These are phyloP conservation scores for Nakaseomyces glabratus DNA, from an alignment of 1,139 yeast genomes.

Conservation along the genomic window DNA sequence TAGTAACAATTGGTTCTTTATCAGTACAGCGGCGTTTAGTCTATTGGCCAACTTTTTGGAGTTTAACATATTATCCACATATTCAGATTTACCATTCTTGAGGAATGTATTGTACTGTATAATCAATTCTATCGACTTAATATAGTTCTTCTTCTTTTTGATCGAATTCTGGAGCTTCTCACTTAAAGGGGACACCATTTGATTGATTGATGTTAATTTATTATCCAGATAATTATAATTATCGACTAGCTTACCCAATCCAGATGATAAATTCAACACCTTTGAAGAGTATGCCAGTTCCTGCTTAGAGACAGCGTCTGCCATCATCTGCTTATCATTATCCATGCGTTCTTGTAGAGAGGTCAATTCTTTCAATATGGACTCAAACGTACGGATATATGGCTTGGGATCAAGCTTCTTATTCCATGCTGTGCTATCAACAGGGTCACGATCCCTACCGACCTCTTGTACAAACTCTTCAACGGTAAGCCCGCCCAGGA, in stretches of 20 bases:
- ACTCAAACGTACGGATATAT: slow-evolving; percentile 85
- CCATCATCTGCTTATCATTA: slow-evolving; percentile 40
- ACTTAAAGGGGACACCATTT: slow-evolving; percentile 66
- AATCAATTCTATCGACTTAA: slow-evolving; percentile 64
- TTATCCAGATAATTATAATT: slow-evolving; percentile 52
- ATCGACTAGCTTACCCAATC: slow-evolving; percentile 34
- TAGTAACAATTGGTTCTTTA: slow-evolving; percentile 54
- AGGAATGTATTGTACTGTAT: slow-evolving; percentile 71
- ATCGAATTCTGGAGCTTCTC: slow-evolving; percentile 65
- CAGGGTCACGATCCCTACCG: slow-evolving; percentile 42
- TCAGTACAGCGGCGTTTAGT: slow-evolving; percentile 59
- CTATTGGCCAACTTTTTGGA: slow-evolving; percentile 34
- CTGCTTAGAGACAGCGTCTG: slow-evolving; percentile 48
- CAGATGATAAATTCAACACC: slow-evolving; percentile 47
- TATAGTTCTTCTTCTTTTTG: slow-evolving; percentile 66
- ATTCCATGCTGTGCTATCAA: slow-evolving; percentile 10
- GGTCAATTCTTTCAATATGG: slow-evolving; percentile 65
- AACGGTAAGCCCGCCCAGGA: slow-evolving; percentile 61
- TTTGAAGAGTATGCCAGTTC: slow-evolving; percentile 63
- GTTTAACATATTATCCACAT: slow-evolving; percentile 44
- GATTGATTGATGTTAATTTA: slow-evolving; percentile 50
- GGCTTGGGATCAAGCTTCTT: slow-evolving; percentile 75
- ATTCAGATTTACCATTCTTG: slow-evolving; percentile 48
- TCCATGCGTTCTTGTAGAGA: slow-evolving; percentile 48
- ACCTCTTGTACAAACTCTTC: slow-evolving; percentile 78